Conservation (phyloP, 768 basidiomycete species). For the Phanerochaete carnosa region DNA sequence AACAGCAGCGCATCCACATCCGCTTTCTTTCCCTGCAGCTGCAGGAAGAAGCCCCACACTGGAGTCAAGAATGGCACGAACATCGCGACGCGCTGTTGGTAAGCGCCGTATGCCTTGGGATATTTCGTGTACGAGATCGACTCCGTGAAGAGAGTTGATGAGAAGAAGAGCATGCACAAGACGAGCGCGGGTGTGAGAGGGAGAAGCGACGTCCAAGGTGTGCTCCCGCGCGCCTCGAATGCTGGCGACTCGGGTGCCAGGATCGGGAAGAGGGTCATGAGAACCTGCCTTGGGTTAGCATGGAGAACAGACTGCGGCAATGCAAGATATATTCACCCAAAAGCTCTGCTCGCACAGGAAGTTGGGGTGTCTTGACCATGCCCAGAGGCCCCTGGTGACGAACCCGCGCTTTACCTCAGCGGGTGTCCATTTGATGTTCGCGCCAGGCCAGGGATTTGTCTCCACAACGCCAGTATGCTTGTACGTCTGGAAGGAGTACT, state of each 20-base stretch:
- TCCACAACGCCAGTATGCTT: constrained; percentile 51
- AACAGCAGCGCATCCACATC: constrained; percentile 42
- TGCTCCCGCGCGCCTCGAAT: constrained; percentile 15
- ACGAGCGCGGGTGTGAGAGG: constrained; percentile 54
- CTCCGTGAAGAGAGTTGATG: constrained; percentile 80
- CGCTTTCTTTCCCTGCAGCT: constrained; percentile 33
- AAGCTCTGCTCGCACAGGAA: constrained; percentile 88
- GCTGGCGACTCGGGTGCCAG: constrained; percentile 37
- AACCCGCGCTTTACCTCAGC: constrained; percentile 79
- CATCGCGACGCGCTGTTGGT: constrained; percentile 79
- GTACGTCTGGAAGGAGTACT: constrained; percentile 79
- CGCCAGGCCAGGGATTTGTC: constrained; percentile 59
- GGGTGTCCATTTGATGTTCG: constrained; percentile 62
- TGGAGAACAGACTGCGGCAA: neutral
- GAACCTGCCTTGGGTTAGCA: constrained; percentile 41
- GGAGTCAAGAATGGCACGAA: constrained; percentile 54
- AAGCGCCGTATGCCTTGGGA: constrained; percentile 62
- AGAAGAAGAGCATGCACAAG: constrained; percentile 69
- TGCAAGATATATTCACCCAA: constrained; percentile 55
- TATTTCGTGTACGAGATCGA: constrained; percentile 76
- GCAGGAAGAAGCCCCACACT: constrained; percentile 40
- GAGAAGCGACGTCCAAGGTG: constrained; percentile 25
- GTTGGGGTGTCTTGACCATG: constrained; percentile 88
- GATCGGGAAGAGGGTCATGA: constrained; percentile 67
- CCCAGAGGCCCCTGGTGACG: constrained; percentile 80